Conservation (phyloP, 2,329 filamentous ascomycete genomes). For the Pseudogymnoascus sp. region DNA sequence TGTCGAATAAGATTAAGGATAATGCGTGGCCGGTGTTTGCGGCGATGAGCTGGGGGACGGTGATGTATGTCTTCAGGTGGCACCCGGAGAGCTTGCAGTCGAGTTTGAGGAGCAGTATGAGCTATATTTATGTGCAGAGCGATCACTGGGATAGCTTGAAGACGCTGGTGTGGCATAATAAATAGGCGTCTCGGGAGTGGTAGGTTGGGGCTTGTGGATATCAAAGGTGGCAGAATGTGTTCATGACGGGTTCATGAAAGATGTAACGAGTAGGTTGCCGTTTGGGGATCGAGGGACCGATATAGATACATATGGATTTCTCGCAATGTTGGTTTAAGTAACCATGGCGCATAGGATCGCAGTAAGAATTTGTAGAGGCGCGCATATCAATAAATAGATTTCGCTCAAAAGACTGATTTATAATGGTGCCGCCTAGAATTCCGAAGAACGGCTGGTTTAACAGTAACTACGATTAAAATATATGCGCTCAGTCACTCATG, state of each 20-base stretch:
- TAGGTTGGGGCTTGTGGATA: background rate
- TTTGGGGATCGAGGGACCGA: background rate
- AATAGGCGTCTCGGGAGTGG: slow-evolving; percentile 31
- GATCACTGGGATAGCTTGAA: slow-evolving; percentile 81
- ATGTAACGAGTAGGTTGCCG: slow-evolving; percentile 1
- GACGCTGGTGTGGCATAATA: slow-evolving; percentile 82
- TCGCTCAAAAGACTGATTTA: background rate
- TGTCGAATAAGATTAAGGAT: slow-evolving; percentile 42
- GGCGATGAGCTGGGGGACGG: slow-evolving; percentile 78
- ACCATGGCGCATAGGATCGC: background rate
- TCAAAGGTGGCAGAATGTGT: background rate
- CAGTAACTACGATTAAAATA: background rate
- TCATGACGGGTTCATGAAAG: slow-evolving; percentile 4
- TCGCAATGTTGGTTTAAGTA: background rate
- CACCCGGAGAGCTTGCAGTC: slow-evolving; percentile 86
- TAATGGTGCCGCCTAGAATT: background rate
- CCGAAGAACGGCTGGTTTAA: background rate
- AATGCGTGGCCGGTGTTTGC: slow-evolving; percentile 93
- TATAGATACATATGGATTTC: background rate
- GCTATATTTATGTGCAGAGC: slow-evolving; percentile 87
- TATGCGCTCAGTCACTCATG: background rate
- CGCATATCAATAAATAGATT: background rate
- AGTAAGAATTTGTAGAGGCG: background rate
- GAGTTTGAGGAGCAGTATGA: slow-evolving; percentile 91
- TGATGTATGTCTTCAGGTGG: slow-evolving; percentile 93